A percentile compares a stretch with the other conserved stretches of the same genome.
phyloP scores from a whole-genome alignment of 768 basidiomycete genomes.

The Calocybe gangraenosa region DNA sequence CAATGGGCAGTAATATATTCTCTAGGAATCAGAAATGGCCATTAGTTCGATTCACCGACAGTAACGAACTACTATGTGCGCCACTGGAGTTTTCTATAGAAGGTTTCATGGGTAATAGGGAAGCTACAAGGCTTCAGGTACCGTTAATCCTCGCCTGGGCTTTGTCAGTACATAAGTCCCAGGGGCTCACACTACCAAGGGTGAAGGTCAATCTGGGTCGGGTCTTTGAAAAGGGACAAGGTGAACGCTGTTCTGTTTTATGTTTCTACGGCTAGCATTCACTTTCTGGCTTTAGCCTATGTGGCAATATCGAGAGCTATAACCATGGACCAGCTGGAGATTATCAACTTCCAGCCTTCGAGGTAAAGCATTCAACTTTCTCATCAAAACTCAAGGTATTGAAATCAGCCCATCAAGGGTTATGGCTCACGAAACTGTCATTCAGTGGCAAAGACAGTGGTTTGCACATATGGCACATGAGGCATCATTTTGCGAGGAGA shows the following conservation, averaged over 20 bases:
- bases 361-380: conserved; percentile 37
- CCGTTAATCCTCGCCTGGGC: conserved; percentile 69
- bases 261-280: too few relatives aligned
- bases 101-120: conserved; percentile 49
- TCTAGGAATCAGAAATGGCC: conserved; percentile 43
- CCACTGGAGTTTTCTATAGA: conserved; percentile 55
- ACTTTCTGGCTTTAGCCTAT: conserved; percentile 38
- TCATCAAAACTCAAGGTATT: background rate
- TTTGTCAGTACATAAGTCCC: conserved; percentile 82
- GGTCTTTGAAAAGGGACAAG: conserved; percentile 81
- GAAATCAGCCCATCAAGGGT: conserved; percentile 34
- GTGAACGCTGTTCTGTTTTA: conserved; percentile 24
- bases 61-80: conserved; percentile 42
- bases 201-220: conserved; percentile 74
- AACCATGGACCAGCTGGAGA: conserved; percentile 55
- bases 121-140: conserved; percentile 60
- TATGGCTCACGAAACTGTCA: conserved; percentile 51
- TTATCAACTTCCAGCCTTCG: conserved; percentile 54
- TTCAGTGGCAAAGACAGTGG: conserved; percentile 47
- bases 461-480: conserved; percentile 17
- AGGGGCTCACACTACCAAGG: conserved; percentile 79
- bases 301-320: conserved; percentile 71
- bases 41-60: conserved; percentile 53
- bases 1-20: conserved; percentile 23
- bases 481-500: conserved; percentile 10